Base-by-base conservation (phyloP, 2,329 filamentous ascomycete species). In the Epichloe uncinata region DNA sequence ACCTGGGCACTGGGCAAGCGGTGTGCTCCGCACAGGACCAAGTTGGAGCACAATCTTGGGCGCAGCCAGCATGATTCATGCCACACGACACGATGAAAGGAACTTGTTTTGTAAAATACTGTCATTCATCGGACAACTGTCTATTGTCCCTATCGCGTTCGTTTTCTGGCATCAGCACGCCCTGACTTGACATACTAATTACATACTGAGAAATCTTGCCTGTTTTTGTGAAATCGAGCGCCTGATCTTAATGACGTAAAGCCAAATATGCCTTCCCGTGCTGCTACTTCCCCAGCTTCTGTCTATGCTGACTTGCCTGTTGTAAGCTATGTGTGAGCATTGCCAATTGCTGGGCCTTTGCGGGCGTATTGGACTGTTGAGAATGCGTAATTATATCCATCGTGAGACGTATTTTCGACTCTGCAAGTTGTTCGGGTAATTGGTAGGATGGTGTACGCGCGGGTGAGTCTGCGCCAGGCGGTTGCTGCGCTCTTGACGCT, bases 341-440 rank as follows among this genome's bases (percentile, higher is more conserved):
- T 5, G 34, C 45, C n/a, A 51, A 36, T 20, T 44, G 35, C 13
- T 47, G 20, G 15, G 15, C 22, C 33, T 41, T 51, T n/a, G 22
- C 5, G 16, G 26, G 13, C 5, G 26, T 15, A 15, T n/a, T 38
- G 2, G 12, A 33, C 9, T 33, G 2, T 9, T 7, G 20, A 7
- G 36, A 26, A 42, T 40, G 47, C n/a, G 37, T 18, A 22, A 51
- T 13, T 9, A 22, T 16, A 35, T 51, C 49, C 35, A 51, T 51
- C 33, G 40, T 34, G 11, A 51, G 22, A 34, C 49, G 49, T 45
- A 48, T 41, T 13, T 13, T 26, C 5, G 49, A 48, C 20, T 51
- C 49, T 3, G 49, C 38, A 34, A 47, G 5, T 9, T 47, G 13
- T 47, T 18, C 45, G 5, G 26, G 3, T 18, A 13, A n/a, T 12